A percentile compares a stretch with the other conserved stretches of the same genome.
phyloP scores from a whole-genome alignment of 129 eudicot genomes.

The Flaveria sonorensis region DNA sequence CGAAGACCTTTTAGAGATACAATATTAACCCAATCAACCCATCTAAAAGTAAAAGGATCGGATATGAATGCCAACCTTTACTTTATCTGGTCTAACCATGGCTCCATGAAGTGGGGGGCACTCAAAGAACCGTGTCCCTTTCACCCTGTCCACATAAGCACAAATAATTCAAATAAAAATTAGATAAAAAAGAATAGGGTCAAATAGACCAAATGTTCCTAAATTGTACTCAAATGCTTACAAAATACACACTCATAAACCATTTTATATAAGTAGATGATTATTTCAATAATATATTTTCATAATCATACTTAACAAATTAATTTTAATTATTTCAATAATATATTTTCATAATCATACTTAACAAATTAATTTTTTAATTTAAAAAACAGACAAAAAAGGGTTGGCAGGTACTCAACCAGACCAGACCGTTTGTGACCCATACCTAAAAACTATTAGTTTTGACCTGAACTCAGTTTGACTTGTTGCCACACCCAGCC shows the following conservation, averaged over 20 bases:
- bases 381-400: not conserved
- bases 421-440: not conserved
- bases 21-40: not conserved
- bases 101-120: constrained; percentile 95
- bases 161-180: not conserved
- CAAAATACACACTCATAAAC: not conserved
- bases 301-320: not conserved
- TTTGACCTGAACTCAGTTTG: not conserved
- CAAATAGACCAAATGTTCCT: not conserved
- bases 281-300: not conserved
- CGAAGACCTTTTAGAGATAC: not conserved
- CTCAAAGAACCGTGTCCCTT: constrained; percentile 79
- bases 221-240: constrained; percentile 2
- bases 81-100: constrained; percentile 95
- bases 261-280: not conserved
- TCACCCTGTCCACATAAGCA: constrained; percentile 56
- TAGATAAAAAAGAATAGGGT: not conserved
- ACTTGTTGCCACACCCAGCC: not conserved
- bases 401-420: not conserved
- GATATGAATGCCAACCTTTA: constrained; percentile 53
- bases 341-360: not conserved
- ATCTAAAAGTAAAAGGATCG: constrained; percentile 5
- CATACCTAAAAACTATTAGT: not conserved
- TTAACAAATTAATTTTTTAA: not conserved
- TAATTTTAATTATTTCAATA: not conserved